Evolutionary conservation across 768 basidiomycete species (phyloP).

Genomic region (Suillus fuscotomentosus): DNA sequence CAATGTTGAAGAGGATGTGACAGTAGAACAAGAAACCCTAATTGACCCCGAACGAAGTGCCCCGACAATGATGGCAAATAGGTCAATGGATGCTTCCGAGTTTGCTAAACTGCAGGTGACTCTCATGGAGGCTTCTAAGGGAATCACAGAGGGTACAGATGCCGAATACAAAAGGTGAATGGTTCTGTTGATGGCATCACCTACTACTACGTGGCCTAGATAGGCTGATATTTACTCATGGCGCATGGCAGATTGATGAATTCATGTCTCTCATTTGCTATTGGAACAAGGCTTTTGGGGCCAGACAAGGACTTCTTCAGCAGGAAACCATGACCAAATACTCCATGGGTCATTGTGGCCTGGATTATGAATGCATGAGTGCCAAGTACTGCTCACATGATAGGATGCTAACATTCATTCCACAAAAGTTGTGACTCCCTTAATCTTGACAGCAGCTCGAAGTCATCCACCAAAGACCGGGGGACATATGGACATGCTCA

Average conservation of each 20-base stretch:
- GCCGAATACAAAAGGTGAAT: constrained; percentile 1
- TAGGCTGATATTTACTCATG: neutral
- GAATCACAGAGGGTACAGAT: constrained; percentile 30
- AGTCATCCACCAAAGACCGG: constrained; percentile 8
- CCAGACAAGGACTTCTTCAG: neutral
- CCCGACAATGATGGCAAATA: neutral
- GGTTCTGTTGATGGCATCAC: neutral
- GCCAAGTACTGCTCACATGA: no score
- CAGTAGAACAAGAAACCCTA: neutral
- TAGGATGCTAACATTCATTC: neutral
- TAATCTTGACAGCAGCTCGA: constrained; percentile 22
- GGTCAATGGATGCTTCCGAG: neutral
- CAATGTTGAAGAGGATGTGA: neutral
- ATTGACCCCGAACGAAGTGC: neutral
- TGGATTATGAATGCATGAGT: neutral
- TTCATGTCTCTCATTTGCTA: neutral
- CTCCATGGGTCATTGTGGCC: neutral
- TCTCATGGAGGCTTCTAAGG: constrained; percentile 26
- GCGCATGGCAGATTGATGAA: neutral
- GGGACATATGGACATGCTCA: constrained; percentile 33
- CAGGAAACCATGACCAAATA: neutral
- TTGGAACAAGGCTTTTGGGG: neutral
- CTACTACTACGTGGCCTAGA: constrained; percentile 1
- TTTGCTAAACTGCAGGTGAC: constrained; percentile 9
- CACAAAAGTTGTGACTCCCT: constrained; percentile 25